Percentiles rank a stretch among this genome's conserved stretches.
These are phyloP conservation scores for Prosopis cineraria DNA, from an alignment of 306 rosid species.

Conservation along the genomic window DNA sequence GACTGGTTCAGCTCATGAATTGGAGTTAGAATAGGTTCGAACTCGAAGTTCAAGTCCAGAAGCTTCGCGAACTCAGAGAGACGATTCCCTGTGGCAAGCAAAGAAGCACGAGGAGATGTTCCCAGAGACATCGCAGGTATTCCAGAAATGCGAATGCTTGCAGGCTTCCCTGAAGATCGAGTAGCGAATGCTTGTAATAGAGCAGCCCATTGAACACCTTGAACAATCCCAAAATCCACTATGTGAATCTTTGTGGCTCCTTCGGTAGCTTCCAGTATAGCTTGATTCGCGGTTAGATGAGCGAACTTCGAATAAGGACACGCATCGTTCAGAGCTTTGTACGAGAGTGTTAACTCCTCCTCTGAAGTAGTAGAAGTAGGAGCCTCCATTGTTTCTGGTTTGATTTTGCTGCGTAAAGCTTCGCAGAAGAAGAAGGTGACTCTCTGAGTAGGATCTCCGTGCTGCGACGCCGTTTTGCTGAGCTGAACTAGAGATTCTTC, in stretches of 20 bases:
- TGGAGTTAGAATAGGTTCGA: slow-evolving; percentile 73
- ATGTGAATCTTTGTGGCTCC: slow-evolving; percentile 68
- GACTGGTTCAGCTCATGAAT: slow-evolving; percentile 58
- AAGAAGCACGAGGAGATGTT: slow-evolving; percentile 52
- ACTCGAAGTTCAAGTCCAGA: slow-evolving; percentile 68
- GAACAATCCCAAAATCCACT: slow-evolving; percentile 90
- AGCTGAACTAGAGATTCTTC: slow-evolving; percentile 55
- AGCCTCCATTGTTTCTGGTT: slow-evolving; percentile 1
- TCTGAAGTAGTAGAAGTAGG: slow-evolving; percentile 35
- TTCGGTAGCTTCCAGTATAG: slow-evolving; percentile 84
- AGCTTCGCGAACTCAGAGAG: slow-evolving; percentile 77
- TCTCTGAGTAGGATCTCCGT: slow-evolving; percentile 81
- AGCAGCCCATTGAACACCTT: slow-evolving; percentile 97
- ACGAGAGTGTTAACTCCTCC: slow-evolving; percentile 73
- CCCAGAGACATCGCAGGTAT: slow-evolving; percentile 86
- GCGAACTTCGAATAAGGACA: slow-evolving; percentile 95
- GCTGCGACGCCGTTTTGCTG: slow-evolving; percentile 59
- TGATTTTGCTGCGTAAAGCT: slow-evolving; percentile 56
- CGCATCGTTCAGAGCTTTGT: slow-evolving; percentile 88
- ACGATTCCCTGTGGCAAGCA: slow-evolving; percentile 78
- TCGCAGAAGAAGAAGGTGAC: slow-evolving; percentile 66
- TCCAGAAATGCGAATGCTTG: slow-evolving; percentile 69
- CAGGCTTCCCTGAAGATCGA: slow-evolving; percentile 81
- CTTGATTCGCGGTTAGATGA: slow-evolving; percentile 93
- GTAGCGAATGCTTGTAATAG: slow-evolving; percentile 89